A percentile compares a stretch with the other conserved stretches of the same genome.
Evolutionary conservation across 116 monocot species (phyloP).

Genomic region (Cymodocea nodosa): DNA sequence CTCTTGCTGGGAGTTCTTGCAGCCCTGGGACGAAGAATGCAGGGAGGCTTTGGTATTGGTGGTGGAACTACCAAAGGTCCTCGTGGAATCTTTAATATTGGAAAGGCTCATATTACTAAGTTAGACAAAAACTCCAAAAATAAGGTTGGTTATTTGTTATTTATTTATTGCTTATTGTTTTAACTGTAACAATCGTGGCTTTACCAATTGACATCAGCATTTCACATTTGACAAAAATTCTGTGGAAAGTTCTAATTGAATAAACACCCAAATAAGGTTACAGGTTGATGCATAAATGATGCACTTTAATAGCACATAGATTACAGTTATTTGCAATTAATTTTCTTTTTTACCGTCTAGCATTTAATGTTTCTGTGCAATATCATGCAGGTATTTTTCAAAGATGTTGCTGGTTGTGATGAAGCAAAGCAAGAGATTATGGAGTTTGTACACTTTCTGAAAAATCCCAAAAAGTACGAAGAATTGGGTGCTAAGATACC

Average conservation of each 20-base stretch:
- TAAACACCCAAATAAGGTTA: no score
- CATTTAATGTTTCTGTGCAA: not conserved
- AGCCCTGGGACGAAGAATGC: conserved; percentile 59
- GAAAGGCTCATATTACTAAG: conserved; percentile 87
- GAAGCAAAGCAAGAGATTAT: conserved; percentile 99
- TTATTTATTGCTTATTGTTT: not conserved
- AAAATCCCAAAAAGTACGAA: conserved; percentile 98
- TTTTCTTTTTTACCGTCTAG: not conserved
- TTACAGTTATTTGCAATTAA: no score
- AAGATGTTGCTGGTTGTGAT: conserved; percentile 99
- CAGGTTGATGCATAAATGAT: no score
- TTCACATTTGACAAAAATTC: no score
- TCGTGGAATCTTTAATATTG: conserved; percentile 89
- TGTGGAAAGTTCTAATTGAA: no score
- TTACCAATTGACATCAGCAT: not conserved
- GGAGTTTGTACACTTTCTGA: conserved; percentile 97
- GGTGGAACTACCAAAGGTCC: conserved; percentile 47
- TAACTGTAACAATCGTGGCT: no score
- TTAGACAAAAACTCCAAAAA: conserved; percentile 97
- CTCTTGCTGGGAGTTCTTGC: conserved; percentile 61
- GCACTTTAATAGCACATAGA: no score
- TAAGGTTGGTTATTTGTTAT: conserved; percentile 33
- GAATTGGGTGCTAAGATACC: conserved; percentile 96
- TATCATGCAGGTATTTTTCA: conserved; percentile 65
- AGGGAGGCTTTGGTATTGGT: conserved; percentile 74